Conservation (phyloP, 768 basidiomycete genomes). For the Mrakia hoshinonis region DNA sequence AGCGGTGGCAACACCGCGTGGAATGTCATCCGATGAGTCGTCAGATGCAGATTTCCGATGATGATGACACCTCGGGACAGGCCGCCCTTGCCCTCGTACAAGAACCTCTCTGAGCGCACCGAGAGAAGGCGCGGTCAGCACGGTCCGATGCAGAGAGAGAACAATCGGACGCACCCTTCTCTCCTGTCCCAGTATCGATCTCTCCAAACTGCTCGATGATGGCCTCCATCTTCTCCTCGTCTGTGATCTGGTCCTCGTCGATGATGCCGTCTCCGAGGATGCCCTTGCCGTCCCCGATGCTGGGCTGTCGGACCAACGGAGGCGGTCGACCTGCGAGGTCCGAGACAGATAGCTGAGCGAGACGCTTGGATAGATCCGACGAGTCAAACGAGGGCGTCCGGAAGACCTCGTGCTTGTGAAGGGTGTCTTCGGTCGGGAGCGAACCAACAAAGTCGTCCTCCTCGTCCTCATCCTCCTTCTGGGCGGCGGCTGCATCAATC, state of each 20-base stretch:
- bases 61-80: constrained; percentile 44
- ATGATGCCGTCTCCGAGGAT: not conserved
- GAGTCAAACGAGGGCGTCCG: constrained; percentile 15
- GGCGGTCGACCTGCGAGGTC: constrained; percentile 12
- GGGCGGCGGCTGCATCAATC: not conserved
- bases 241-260: constrained; percentile 38
- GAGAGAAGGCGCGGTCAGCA: too few relatives aligned
- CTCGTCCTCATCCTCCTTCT: not conserved
- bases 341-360: constrained; percentile 27
- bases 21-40: constrained; percentile 58
- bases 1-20: constrained; percentile 55
- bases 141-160: too few relatives aligned
- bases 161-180: constrained; percentile 41
- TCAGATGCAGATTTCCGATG: constrained; percentile 44
- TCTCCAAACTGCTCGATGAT: constrained; percentile 55
- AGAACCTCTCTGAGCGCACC: constrained; percentile 46
- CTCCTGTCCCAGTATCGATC: not conserved
- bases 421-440: constrained; percentile 1
- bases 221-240: constrained; percentile 48
- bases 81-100: constrained; percentile 51
- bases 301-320: not conserved
- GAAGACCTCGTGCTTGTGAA: constrained; percentile 25
- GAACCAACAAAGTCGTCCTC: constrained; percentile 4
- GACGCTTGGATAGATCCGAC: constrained; percentile 16
- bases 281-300: not conserved